Base-by-base conservation (phyloP, 192 early-diverging fungal genomes). In the Paraglomus brasilianum region DNA sequence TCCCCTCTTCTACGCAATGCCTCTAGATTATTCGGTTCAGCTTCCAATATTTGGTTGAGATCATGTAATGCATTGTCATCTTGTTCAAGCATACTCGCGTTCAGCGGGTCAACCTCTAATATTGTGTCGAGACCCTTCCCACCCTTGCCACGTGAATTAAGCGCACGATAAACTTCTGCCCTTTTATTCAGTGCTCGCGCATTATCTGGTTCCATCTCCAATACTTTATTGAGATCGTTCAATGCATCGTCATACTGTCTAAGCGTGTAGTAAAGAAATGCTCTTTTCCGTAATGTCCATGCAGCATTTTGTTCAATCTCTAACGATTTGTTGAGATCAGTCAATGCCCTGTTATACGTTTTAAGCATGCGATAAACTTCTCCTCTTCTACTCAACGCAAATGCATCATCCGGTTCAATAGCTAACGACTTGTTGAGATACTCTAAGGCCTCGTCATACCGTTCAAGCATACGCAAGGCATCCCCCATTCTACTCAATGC, bases 311-410 rank as follows among this genome's bases (percentile, higher is more conserved):
- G 47, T 13, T 63, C 61, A 14, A 63, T 6, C 24, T 41, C 14
- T 21, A 45, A 17, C 10, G 41, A 8, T 45, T n/a, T 66, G 51
- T 66, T 39, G 17, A 66, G 46, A 51, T 66, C 64, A 9, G 11
- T 9, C 7, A 66, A 36, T 13, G 64, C 45, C 36, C 14, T 10
- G 0, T 66, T 36, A 66, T 43, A 50, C 11, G 13, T 13, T 49
- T 45, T 21, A 50, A 47, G 5, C 22, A 66, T 24, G 0, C 64
- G 64, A 50, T 66, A 66, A 0, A 38, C 21, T 15, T 41, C 64
- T 7, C 64, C 64, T 22, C 64, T 19, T 17, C n/a, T 48, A 24
- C 64, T 41, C 10, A 66, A 14, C 9, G 42, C 21, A 22, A 50
- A 50, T 8, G 14, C 30, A 51, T 66, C 21, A 50, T 66, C 17